These are phyloP conservation scores for Cardiosporidium cionae DNA, from an alignment of 169 alveolate genomes.

Conservation along the genomic window DNA sequence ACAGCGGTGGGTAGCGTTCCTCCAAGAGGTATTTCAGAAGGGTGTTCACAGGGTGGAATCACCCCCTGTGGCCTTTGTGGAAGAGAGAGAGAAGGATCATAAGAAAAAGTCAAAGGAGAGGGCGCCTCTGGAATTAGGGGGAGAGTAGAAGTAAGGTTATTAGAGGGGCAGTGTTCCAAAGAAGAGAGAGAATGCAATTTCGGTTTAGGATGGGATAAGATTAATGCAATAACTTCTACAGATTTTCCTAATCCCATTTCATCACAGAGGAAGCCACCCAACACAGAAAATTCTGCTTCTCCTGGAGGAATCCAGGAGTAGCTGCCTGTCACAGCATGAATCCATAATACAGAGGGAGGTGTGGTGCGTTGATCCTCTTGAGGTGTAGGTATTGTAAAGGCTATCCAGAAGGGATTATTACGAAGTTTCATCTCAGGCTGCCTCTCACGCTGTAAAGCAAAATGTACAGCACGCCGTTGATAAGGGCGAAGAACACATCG, in stretches of 20 bases:
- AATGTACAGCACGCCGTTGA: slow-evolving; percentile 33
- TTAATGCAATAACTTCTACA: slow-evolving; percentile 25
- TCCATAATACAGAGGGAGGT: no score
- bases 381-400: not conserved
- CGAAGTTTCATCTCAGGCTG: no score
- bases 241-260: slow-evolving; percentile 41
- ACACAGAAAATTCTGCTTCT: not conserved
- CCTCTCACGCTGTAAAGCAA: slow-evolving; percentile 17
- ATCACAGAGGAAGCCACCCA: slow-evolving; percentile 38
- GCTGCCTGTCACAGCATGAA: not conserved
- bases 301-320: not conserved
- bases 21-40: no score
- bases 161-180: no score
- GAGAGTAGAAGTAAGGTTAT: no score
- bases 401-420: not conserved
- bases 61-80: no score
- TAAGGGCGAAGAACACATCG: slow-evolving; percentile 37
- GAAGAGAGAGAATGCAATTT: not conserved
- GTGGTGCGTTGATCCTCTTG: no score
- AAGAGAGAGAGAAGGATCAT: no score
- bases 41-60: no score
- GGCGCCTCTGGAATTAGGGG: no score
- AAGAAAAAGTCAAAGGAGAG: no score
- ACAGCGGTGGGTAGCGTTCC: no score
- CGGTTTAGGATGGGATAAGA: slow-evolving; percentile 5